These are phyloP conservation scores for Cercospora janseana DNA, from an alignment of 2,329 filamentous ascomycete species.

Conservation along the genomic window DNA sequence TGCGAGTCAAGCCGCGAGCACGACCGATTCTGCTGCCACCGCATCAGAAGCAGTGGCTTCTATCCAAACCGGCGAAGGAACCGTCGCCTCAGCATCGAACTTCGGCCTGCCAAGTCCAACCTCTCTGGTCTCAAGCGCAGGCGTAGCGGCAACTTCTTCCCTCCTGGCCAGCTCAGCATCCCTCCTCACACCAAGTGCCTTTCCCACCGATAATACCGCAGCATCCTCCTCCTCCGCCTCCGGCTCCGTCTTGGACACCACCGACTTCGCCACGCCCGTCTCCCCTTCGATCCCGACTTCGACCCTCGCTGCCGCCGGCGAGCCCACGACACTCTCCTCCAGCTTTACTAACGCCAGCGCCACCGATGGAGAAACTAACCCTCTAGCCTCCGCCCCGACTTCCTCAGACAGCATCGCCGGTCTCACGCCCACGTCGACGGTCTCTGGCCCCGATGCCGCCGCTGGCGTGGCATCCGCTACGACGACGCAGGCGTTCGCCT, in stretches of 20 bases:
- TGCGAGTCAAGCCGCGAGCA: too few species aligned
- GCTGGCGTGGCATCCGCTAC: too few species aligned
- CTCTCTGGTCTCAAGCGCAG: too few species aligned
- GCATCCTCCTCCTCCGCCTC: background rate
- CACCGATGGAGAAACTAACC: too few species aligned
- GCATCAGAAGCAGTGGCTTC: background rate
- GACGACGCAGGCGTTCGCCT: too few species aligned
- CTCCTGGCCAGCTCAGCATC: too few species aligned
- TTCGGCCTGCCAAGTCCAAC: background rate
- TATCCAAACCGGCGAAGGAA: background rate
- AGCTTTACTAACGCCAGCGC: background rate
- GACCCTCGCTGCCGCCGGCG: background rate
- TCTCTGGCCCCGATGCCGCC: too few species aligned
- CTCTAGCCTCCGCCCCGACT: too few species aligned
- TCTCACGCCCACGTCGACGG: too few species aligned
- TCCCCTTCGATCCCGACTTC: background rate
- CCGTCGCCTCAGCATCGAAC: background rate
- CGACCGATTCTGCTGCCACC: background rate
- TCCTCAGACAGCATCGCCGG: too few species aligned
- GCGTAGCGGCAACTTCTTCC: too few species aligned
- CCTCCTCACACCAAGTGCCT: conserved; percentile 2
- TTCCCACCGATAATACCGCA: background rate
- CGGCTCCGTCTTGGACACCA: background rate
- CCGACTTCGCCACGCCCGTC: background rate
- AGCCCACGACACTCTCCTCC: background rate